Evolutionary conservation across 108 stramenopile species (phyloP), one percentile per base, ranked within the genome.

Genomic region (Schizochytrium sp.): DNA sequence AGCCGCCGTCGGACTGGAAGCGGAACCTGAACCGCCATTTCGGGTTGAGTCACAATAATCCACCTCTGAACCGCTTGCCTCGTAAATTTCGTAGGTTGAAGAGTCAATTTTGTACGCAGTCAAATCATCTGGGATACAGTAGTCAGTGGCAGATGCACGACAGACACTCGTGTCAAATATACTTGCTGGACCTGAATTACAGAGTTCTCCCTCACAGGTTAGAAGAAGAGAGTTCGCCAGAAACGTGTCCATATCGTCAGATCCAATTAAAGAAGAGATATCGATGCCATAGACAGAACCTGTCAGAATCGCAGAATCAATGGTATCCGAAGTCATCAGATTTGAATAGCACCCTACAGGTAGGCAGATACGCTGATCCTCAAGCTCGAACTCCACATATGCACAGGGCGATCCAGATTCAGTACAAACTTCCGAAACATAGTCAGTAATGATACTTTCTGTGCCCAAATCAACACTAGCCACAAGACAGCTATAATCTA

Each of bases 151-250:
- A 13, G 47, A 49, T 19, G 47, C 76, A 12, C 76, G 76, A 28
- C 76, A 83, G 76, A 83, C 76, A 83, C 76, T 83, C 12, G 76
- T 10, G 50, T 83, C 76, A 42, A 83, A 83, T 10, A 53, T 47
- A 28, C 15, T 83, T 0, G 76, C 8, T 5, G 76, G 76, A 5
- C 76, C 76, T 5, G 76, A 19, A 53, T 83, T 83, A 28, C 76
- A 83, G 10, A 83, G 76, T 53, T 17, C 76, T 8, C 76, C 76
- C 50, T 49, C 47, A 53, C 76, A 83, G 15, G 76, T 83, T 1
- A 83, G 49, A 13, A 83, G 38, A 1, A 83, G 47, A 5, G 76
- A 55, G 7, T 17, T 40, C 28, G 49, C 76, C 47, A 83, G 5
- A 28, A 83, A 53, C 28, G 45, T 53, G 17, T 83, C 50, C 15